Evolutionary conservation across 2,329 filamentous ascomycete genomes (phyloP).

Genomic region (Colletotrichum scovillei): DNA sequence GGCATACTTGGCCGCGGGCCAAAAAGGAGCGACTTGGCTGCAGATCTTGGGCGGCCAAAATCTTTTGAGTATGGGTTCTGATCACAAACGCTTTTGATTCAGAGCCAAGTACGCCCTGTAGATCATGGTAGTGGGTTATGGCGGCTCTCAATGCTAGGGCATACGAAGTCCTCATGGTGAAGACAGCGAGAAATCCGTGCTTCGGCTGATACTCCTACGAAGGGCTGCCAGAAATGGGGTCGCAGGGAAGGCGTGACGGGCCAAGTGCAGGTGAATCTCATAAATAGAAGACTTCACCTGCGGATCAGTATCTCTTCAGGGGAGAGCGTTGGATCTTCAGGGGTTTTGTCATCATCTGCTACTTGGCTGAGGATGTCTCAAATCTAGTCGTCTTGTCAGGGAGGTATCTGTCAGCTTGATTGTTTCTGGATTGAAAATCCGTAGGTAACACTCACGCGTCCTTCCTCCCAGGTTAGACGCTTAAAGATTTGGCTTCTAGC

Average conservation of each 20-base stretch:
- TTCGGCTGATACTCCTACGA: no score
- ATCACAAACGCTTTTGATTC: slow-evolving; percentile 28
- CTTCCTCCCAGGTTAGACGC: not conserved
- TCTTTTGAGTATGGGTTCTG: slow-evolving; percentile 5
- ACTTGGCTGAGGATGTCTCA: slow-evolving; percentile 22
- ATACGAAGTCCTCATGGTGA: no score
- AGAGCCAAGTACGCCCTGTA: slow-evolving; percentile 20
- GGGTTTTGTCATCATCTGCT: not conserved
- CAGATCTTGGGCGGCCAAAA: slow-evolving; percentile 6
- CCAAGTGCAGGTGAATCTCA: slow-evolving; percentile 2
- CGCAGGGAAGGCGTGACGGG: not conserved
- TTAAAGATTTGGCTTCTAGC: not conserved
- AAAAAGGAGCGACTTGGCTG: slow-evolving; percentile 20
- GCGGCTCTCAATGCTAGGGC: not conserved
- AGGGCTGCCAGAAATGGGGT: not conserved
- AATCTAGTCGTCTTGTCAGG: not conserved
- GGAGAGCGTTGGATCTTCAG: not conserved
- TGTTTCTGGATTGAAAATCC: slow-evolving; percentile 1
- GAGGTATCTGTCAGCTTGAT: not conserved
- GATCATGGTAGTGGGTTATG: slow-evolving; percentile 11
- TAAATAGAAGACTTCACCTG: slow-evolving; percentile 1
- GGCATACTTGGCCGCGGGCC: slow-evolving; percentile 7
- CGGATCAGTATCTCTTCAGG: slow-evolving; percentile 15
- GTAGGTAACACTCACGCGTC: not conserved
- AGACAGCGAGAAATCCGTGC: no score